Percentiles rank a stretch among this genome's conserved stretches.
phyloP scores from a whole-genome alignment of 2,329 filamentous ascomycete genomes.

The Cladosporium sp. region DNA sequence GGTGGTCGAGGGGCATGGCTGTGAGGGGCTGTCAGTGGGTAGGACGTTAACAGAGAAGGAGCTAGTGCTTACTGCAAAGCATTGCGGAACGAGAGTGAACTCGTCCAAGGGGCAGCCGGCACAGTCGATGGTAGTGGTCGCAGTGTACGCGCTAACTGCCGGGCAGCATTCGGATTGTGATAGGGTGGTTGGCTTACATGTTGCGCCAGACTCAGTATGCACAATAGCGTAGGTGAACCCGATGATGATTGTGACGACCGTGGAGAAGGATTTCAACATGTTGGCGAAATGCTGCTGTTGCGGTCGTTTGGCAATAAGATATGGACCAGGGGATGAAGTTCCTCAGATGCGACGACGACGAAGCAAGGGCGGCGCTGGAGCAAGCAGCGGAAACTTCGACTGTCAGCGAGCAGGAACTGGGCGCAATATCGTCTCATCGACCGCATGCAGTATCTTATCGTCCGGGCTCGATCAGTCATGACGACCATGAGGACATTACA shows the following conservation, averaged over 20 bases:
- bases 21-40: not conserved
- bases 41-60: not conserved
- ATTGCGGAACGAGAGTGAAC: not conserved
- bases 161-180: constrained; percentile 6
- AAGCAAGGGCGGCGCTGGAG: not conserved
- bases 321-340: not conserved
- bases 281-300: not conserved
- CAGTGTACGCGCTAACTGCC: not conserved
- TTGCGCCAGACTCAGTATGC: not conserved
- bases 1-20: not conserved
- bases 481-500: no score
- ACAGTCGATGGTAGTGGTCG: constrained; percentile 11
- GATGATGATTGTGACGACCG: not conserved
- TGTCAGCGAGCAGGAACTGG: no score
- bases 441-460: no score
- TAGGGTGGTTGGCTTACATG: constrained; percentile 1
- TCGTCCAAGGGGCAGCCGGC: constrained; percentile 5
- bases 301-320: not conserved
- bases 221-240: not conserved
- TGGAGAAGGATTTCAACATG: not conserved
- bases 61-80: not conserved
- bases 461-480: no score
- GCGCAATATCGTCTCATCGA: no score
- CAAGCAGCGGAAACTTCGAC: no score
- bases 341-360: not conserved